Evolutionary conservation across 2,329 filamentous ascomycete genomes (phyloP).

Genomic region (Xylaria multiplex): DNA sequence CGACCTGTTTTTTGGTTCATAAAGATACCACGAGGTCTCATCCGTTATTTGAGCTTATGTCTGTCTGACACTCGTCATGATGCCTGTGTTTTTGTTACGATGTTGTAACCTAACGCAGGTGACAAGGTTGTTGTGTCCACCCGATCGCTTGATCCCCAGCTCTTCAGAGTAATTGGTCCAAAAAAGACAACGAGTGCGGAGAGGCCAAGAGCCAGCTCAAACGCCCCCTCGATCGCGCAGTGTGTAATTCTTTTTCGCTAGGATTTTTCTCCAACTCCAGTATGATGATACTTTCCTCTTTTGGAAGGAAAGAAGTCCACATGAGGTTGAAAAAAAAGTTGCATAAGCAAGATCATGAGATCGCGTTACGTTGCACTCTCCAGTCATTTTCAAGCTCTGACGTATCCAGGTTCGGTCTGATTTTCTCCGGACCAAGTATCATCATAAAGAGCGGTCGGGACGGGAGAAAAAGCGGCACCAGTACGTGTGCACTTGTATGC

Average conservation of each 20-base stretch:
- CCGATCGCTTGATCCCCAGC: slow-evolving; percentile 19
- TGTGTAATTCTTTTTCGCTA: slow-evolving; percentile 7
- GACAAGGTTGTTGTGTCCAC: slow-evolving; percentile 27
- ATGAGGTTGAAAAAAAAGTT: slow-evolving; percentile 38
- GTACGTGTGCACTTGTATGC: slow-evolving; percentile 12
- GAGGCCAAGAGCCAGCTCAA: slow-evolving; percentile 4
- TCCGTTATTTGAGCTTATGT: slow-evolving; percentile 10
- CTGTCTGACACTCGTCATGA: slow-evolving; percentile 24
- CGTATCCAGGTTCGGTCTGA: slow-evolving; percentile 25
- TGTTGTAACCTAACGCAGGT: slow-evolving; percentile 18
- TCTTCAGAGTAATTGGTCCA: slow-evolving; percentile 23
- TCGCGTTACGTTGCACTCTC: slow-evolving; percentile 38
- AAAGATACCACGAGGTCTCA: slow-evolving; percentile 29
- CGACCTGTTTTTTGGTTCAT: slow-evolving; percentile 15
- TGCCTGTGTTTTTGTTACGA: slow-evolving; percentile 9
- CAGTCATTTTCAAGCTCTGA: slow-evolving; percentile 34
- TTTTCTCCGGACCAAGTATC: slow-evolving; percentile 23
- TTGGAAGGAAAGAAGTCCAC: slow-evolving; percentile 37
- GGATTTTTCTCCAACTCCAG: slow-evolving; percentile 19
- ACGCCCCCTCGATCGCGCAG: slow-evolving; percentile 9
- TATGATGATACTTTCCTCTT: slow-evolving; percentile 40
- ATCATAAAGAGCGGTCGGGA: slow-evolving; percentile 13
- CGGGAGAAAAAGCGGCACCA: slow-evolving; percentile 13
- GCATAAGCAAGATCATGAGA: slow-evolving; percentile 42
- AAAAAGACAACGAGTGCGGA: slow-evolving; percentile 21